These are phyloP conservation scores for Glomus cerebriforme DNA, from an alignment of 192 early-diverging fungal genomes.

Conservation along the genomic window DNA sequence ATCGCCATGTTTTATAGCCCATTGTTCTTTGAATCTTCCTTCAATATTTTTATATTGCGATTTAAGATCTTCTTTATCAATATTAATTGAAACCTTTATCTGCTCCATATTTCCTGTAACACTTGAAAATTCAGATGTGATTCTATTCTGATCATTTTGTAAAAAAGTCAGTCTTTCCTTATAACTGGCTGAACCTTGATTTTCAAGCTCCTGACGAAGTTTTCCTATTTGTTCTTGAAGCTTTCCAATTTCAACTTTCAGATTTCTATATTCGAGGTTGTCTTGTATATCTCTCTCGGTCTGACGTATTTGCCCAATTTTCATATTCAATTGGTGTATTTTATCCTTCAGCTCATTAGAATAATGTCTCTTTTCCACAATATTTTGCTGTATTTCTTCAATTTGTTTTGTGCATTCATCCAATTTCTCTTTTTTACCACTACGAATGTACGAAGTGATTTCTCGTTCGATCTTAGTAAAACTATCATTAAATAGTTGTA, in stretches of 20 bases:
- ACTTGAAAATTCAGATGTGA: conserved; percentile 39
- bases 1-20: conserved; percentile 70
- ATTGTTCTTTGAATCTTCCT: conserved; percentile 62
- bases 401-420: neutral
- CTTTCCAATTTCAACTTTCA: conserved; percentile 35
- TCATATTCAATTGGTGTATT: conserved; percentile 41
- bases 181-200: conserved; percentile 13
- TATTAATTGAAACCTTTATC: conserved; percentile 70
- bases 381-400: neutral
- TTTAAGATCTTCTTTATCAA: conserved; percentile 61
- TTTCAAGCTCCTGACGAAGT: neutral
- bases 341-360: conserved; percentile 36
- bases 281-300: conserved; percentile 50
- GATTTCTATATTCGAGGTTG: conserved; percentile 46
- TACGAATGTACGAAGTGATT: neutral
- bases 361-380: conserved; percentile 17
- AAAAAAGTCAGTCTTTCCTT: conserved; percentile 35
- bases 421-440: neutral
- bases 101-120: conserved; percentile 80
- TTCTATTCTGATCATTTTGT: conserved; percentile 41
- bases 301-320: conserved; percentile 38
- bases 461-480: neutral
- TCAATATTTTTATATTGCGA: conserved; percentile 81
- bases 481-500: neutral
- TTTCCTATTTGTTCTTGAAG: conserved; percentile 45